A percentile compares a stretch with the other conserved stretches of the same genome.
phyloP scores from a whole-genome alignment of 176 grass and related monocot genomes.

The Secale cereale region DNA sequence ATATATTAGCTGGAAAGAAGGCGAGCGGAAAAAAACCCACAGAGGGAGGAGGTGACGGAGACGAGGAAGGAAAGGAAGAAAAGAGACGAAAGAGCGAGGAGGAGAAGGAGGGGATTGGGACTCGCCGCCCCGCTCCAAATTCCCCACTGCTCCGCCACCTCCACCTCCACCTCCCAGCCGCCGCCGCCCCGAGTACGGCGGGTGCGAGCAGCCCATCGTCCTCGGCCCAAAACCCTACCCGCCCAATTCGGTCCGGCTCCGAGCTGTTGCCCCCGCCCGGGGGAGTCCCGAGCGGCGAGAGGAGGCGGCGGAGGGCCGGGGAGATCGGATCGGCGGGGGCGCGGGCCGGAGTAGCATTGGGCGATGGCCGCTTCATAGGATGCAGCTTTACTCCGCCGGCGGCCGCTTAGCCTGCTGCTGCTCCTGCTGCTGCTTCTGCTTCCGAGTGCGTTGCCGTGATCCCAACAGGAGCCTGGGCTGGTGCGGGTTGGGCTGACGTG shows the following conservation, averaged over 20 bases:
- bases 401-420: slow-evolving; percentile 33
- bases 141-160: slow-evolving; percentile 25
- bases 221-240: slow-evolving; percentile 8
- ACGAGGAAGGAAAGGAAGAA: slow-evolving; percentile 29
- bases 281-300: background rate
- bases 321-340: slow-evolving; percentile 34
- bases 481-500: slow-evolving; percentile 13
- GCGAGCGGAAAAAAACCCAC: slow-evolving; percentile 1
- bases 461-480: slow-evolving; percentile 21
- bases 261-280: slow-evolving; percentile 13
- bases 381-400: slow-evolving; percentile 53
- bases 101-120: slow-evolving; percentile 37
- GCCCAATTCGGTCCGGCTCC: slow-evolving; percentile 23
- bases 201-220: background rate
- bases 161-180: background rate
- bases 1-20: slow-evolving; percentile 19
- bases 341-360: slow-evolving; percentile 32
- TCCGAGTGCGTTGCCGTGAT: slow-evolving; percentile 22
- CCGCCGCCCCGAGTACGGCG: background rate
- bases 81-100: slow-evolving; percentile 30
- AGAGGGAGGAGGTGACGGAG: slow-evolving; percentile 39
- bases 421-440: slow-evolving; percentile 26
- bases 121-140: slow-evolving; percentile 38
- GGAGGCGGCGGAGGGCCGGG: background rate
- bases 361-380: slow-evolving; percentile 41